Percentiles rank a stretch among this genome's conserved stretches.
Evolutionary conservation across 1,284 basidiomycete species (phyloP).

Genomic region (Earliella scabrosa): DNA sequence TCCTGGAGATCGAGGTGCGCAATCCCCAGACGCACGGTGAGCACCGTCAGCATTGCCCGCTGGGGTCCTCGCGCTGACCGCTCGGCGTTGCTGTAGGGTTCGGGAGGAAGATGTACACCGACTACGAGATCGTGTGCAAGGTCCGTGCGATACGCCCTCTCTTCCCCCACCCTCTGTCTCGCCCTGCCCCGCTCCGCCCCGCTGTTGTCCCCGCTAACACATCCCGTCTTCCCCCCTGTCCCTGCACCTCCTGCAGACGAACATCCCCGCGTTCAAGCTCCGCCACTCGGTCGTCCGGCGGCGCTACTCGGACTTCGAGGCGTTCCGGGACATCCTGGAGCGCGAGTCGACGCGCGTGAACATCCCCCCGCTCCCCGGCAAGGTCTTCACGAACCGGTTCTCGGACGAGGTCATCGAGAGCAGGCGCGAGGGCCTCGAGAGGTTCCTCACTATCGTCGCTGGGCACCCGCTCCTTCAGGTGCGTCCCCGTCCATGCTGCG

Average conservation of each 20-base stretch:
- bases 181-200: neutral
- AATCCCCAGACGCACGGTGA: conserved; percentile 97
- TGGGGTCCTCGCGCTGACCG: neutral
- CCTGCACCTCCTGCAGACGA: conserved; percentile 64
- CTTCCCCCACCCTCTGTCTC: neutral
- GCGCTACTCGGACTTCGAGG: conserved; percentile 98
- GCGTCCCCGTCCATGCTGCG: conserved; percentile 34
- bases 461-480: conserved; percentile 97
- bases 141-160: conserved; percentile 45
- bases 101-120: conserved; percentile 98
- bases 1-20: conserved; percentile 96
- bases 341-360: conserved; percentile 97
- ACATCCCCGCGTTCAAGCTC: conserved; percentile 98
- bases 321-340: conserved; percentile 97
- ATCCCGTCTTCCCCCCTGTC: neutral
- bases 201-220: neutral
- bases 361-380: conserved; percentile 95
- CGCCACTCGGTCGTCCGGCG: conserved; percentile 93
- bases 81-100: conserved; percentile 59
- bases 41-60: conserved; percentile 26
- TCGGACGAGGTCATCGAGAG: conserved; percentile 97
- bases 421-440: conserved; percentile 90
- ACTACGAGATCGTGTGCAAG: conserved; percentile 99
- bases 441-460: conserved; percentile 95
- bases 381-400: conserved; percentile 96